Evolutionary conservation across 306 rosid genomes (phyloP).

Genomic region (Adenanthera pavonina): DNA sequence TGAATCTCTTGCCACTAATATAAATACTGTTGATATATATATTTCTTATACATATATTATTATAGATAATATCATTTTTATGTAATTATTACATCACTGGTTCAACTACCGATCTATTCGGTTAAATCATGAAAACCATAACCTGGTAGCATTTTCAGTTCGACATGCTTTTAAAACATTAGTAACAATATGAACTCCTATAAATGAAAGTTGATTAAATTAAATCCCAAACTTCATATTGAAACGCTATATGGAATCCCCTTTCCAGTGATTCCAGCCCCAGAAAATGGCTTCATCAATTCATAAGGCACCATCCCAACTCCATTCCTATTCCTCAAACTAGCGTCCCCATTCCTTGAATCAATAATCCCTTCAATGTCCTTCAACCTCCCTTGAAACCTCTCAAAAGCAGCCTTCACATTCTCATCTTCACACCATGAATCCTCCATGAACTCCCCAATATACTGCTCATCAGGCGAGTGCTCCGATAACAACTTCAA

Average conservation of each 20-base stretch:
- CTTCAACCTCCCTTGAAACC: neutral
- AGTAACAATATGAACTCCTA: too few species aligned
- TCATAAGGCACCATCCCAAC: conserved; percentile 20
- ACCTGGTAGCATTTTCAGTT: too few species aligned
- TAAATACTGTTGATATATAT: too few species aligned
- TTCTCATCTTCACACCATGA: conserved; percentile 12
- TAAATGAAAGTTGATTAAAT: too few species aligned
- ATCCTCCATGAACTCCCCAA: conserved; percentile 4
- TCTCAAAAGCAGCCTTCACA: conserved; percentile 8
- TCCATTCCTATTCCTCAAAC: conserved; percentile 2
- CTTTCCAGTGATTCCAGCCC: neutral
- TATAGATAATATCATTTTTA: too few species aligned
- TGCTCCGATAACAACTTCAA: neutral
- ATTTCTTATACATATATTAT: too few species aligned
- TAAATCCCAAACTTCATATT: neutral
- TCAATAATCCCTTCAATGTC: conserved; percentile 23
- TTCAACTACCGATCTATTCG: too few species aligned
- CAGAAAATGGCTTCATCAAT: conserved; percentile 13
- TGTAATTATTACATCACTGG: too few species aligned
- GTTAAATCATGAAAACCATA: too few species aligned
- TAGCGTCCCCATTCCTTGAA: neutral
- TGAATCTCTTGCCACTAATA: too few species aligned
- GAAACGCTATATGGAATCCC: conserved; percentile 27
- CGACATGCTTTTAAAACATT: too few species aligned
- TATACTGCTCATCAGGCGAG: conserved; percentile 14